phyloP scores from a whole-genome alignment of 1,284 basidiomycete genomes.

The Exobasidium rhododendri region DNA sequence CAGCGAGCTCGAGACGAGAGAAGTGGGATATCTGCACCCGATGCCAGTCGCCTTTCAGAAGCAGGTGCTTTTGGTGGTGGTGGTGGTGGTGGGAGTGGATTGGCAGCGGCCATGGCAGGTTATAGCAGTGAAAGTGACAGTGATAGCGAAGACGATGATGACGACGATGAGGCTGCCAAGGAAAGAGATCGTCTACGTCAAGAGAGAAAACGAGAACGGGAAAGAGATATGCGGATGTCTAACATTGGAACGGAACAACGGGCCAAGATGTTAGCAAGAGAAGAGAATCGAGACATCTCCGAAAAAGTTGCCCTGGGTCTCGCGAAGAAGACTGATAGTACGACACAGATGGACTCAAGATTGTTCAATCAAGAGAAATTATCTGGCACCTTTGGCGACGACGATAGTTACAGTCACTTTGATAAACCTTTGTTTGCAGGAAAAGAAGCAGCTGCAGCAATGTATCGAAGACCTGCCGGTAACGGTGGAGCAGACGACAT shows the following conservation, averaged over 20 bases:
- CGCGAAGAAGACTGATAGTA: slow-evolving; percentile 91
- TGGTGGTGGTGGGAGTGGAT: slow-evolving; percentile 55
- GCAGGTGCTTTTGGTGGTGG: slow-evolving; percentile 7
- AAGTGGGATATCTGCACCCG: slow-evolving; percentile 62
- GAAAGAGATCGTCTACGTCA: slow-evolving; percentile 84
- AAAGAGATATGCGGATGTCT: slow-evolving; percentile 96
- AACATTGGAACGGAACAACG: slow-evolving; percentile 98
- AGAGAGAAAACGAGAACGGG: slow-evolving; percentile 87
- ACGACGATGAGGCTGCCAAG: slow-evolving; percentile 79
- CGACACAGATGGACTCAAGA: slow-evolving; percentile 87
- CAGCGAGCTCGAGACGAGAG: slow-evolving; percentile 94
- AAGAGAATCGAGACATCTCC: slow-evolving; percentile 94
- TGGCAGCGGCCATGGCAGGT: slow-evolving; percentile 74
- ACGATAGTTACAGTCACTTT: slow-evolving; percentile 89
- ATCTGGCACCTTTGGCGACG: slow-evolving; percentile 74
- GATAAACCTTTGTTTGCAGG: slow-evolving; percentile 95
- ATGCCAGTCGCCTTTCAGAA: slow-evolving; percentile 46
- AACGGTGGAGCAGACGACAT: slow-evolving; percentile 54
- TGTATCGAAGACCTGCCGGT: slow-evolving; percentile 89
- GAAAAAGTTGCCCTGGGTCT: slow-evolving; percentile 97
- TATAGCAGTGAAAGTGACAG: slow-evolving; percentile 59
- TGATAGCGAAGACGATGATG: slow-evolving; percentile 31
- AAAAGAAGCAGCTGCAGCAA: slow-evolving; percentile 89
- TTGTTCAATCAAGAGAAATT: slow-evolving; percentile 94
- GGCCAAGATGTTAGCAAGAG: slow-evolving; percentile 89